Base-by-base conservation (phyloP, 2,329 filamentous ascomycete species). In the Arachnopeziza araneosa region DNA sequence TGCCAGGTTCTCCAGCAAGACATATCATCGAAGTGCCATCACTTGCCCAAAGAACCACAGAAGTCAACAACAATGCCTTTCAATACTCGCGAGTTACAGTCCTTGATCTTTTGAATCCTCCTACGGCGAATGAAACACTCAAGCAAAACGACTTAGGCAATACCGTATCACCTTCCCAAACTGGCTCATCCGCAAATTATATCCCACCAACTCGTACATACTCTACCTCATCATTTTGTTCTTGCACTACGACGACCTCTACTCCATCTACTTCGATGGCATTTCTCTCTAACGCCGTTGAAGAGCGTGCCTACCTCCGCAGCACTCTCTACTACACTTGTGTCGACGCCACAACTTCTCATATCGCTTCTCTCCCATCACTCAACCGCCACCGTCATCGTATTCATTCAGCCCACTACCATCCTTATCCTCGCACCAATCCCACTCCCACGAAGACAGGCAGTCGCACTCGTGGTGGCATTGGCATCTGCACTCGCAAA, bases 311-410 rank as follows among this genome's bases (percentile, higher is more conserved):
- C 26, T 59, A 49, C 21, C 54, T 66, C 17, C 36, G 66, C 53
- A 64, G 54, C 49, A 62, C 56, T 10, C 56, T 67, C 48, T 66
- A 68, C 23, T 50, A 62, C 10, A 64, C 58, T 48, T 68, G 67
- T 36, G 51, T 64, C 26, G 58, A 63, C 12, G 63, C 65, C 26
- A 59, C 65, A 23, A 58, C 58, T 14, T 36, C 56, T 19, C 63
- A 64, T 52, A 58, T 62, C 21, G 24, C n/a, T 9, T 49, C 54
- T 2, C 53, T 61, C 1, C 51, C 12, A 22, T 26, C 56, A 9
- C 6, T 7, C 3, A 54, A 32, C 24, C 59, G 49, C 53, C 60
- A 59, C 36, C 32, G 48, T 48, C 50, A 57, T 22, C 51, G 49
- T 19, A 21, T 10, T 14, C 50, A 32, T 8, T 23, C 26, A 19